Conservation (phyloP, 768 basidiomycete genomes). For the Pulveroboletus ravenelii region DNA sequence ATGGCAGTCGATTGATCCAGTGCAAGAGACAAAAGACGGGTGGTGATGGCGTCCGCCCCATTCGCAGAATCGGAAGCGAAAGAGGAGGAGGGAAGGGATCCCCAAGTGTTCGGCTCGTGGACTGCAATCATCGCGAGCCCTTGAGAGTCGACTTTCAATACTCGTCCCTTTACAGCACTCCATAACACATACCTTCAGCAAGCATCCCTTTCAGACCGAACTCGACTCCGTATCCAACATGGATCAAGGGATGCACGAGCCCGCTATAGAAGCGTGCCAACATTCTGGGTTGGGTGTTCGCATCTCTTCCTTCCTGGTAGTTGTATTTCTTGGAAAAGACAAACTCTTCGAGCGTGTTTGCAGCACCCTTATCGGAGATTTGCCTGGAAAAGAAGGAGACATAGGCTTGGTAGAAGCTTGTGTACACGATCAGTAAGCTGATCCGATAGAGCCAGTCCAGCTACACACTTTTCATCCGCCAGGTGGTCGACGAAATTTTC, state of each 20-base stretch:
- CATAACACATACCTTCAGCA: slow-evolving; percentile 47
- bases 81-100: slow-evolving; percentile 15
- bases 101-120: slow-evolving; percentile 36
- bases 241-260: slow-evolving; percentile 60
- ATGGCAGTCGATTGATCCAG: background rate
- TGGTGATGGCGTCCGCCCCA: background rate
- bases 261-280: slow-evolving; percentile 46
- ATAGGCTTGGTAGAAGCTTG: slow-evolving; percentile 27
- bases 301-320: slow-evolving; percentile 11
- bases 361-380: slow-evolving; percentile 14
- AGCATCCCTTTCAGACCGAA: slow-evolving; percentile 59
- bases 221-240: slow-evolving; percentile 57
- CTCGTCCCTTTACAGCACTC: background rate
- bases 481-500: slow-evolving; percentile 23
- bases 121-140: slow-evolving; percentile 25
- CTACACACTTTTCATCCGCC: slow-evolving; percentile 23
- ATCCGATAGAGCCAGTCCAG: background rate
- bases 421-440: too few relatives aligned
- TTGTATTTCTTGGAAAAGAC: slow-evolving; percentile 30
- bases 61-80: slow-evolving; percentile 1
- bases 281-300: slow-evolving; percentile 43
- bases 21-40: slow-evolving; percentile 4
- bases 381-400: slow-evolving; percentile 22
- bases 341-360: slow-evolving; percentile 23
- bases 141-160: background rate